Base-by-base conservation (phyloP, 306 rosid genomes). In the Corylus avellana region DNA sequence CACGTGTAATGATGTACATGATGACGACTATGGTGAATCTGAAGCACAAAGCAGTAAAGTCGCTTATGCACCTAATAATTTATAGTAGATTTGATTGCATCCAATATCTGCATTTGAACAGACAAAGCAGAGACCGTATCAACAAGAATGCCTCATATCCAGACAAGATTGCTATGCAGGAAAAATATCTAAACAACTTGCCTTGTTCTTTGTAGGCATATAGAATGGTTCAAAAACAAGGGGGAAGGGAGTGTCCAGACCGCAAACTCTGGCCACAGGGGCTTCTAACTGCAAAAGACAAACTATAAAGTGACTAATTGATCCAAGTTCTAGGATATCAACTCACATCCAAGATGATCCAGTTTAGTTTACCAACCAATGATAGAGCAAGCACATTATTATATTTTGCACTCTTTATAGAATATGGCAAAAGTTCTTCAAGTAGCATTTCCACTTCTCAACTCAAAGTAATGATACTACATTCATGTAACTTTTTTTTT, bases 191-290 rank as follows among this genome's bases (percentile, higher is more conserved):
- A 70, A 22, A 42, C 4, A 49, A 51, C 84, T 79, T 81, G 91
- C 99, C 91, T 95, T 95, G 84, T 91, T 91, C 87, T 93, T 95
- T 63, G 91, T 91, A 55, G 99, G 99, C 94, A 95, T 80, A 84
- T 95, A 95, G 91, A 93, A 93, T 22, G 99, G 99, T 83, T 95
- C 98, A 71, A 95, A 95, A 74, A 95, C 96, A 69, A 95, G 93
- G 64, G 99, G 99, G 78, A 95, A 95, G 46, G 98, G 99, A 27
- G 97, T 95, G 89, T 95, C 99, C 75, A 95, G 82, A 74, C 99
- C 99, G 16, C 98, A 95, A 25, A 95, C 86, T 88, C 99, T 93
- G 54, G 96, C 80, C 72, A 95, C 77, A 59, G 99, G 99, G 11
- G 99, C 99, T 82, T 95, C 99, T 83, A 95, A 88, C 99, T 95